phyloP scores from a whole-genome alignment of 2,329 filamentous ascomycete genomes.

The Venturia pyrina region DNA sequence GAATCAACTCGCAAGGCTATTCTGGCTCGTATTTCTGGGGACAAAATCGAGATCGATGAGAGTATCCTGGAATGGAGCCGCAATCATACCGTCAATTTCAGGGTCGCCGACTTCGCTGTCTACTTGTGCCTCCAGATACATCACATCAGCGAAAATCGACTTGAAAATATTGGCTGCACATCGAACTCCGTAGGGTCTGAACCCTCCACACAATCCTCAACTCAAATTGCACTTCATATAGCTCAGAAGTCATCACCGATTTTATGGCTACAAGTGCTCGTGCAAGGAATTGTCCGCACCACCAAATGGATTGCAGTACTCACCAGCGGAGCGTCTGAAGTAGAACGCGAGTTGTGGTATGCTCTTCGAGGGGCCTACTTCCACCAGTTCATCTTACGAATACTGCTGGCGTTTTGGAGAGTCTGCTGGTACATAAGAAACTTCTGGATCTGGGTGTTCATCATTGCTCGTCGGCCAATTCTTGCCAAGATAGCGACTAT shows the following conservation, averaged over 20 bases:
- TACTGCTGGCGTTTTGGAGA: background rate
- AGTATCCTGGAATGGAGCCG: background rate
- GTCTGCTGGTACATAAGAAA: constrained; percentile 2
- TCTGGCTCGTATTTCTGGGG: background rate
- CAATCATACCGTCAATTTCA: background rate
- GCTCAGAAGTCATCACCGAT: background rate
- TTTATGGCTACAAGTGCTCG: background rate
- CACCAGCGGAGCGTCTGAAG: constrained; percentile 4
- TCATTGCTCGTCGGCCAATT: background rate
- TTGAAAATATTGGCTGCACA: background rate
- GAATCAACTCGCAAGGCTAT: background rate
- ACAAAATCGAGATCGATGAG: background rate
- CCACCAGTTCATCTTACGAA: background rate
- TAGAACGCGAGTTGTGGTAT: constrained; percentile 3
- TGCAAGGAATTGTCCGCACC: background rate
- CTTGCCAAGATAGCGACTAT: background rate
- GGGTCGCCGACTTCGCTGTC: background rate
- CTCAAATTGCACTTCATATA: background rate
- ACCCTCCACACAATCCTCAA: background rate
- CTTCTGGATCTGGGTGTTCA: constrained; percentile 2
- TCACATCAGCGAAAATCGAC: background rate
- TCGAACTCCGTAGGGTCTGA: no score
- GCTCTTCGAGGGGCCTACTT: background rate
- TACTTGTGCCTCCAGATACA: background rate
- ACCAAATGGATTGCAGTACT: constrained; percentile 1